These are phyloP conservation scores for Turritis glabra DNA, from an alignment of 345 rosid genomes.

Conservation along the genomic window DNA sequence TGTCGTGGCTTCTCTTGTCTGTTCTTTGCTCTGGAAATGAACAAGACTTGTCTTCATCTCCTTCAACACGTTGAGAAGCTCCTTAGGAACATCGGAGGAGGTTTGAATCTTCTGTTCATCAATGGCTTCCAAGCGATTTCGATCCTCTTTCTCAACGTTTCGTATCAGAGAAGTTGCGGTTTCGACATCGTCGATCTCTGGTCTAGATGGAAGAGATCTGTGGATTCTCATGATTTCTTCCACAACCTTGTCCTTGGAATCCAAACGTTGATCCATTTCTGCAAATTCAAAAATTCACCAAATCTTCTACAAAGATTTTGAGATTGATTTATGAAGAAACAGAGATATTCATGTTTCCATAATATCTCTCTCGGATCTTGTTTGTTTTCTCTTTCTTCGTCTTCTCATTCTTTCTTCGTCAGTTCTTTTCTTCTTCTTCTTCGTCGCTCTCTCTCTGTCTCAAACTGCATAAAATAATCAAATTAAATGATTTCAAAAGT, in stretches of 20 bases:
- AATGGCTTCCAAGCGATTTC: constrained; percentile 61
- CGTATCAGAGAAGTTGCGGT: constrained; percentile 64
- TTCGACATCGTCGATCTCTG: constrained; percentile 76
- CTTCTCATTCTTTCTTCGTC: constrained; percentile 33
- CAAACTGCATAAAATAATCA: constrained; percentile 10
- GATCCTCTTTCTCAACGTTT: constrained; percentile 80
- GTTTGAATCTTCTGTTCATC: constrained; percentile 47
- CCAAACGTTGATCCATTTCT: constrained; percentile 46
- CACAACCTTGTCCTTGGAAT: constrained; percentile 57
- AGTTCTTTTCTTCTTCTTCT: neutral
- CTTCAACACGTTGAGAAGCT: constrained; percentile 61
- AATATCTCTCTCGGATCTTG: constrained; percentile 4
- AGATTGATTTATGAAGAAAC: neutral
- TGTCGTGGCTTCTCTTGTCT: constrained; percentile 68
- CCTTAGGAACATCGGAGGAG: constrained; percentile 58
- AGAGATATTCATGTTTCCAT: constrained; percentile 17
- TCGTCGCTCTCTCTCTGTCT: neutral
- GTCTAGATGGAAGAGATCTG: constrained; percentile 74
- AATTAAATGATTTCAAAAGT: neutral
- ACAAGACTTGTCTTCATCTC: constrained; percentile 75
- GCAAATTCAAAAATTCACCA: neutral
- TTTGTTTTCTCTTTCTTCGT: constrained; percentile 26
- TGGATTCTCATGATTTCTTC: constrained; percentile 88
- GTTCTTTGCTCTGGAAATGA: constrained; percentile 64
- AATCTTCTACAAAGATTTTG: neutral